These are phyloP conservation scores for Apiospora hydei DNA, from an alignment of 2,329 filamentous ascomycete genomes.

Conservation along the genomic window DNA sequence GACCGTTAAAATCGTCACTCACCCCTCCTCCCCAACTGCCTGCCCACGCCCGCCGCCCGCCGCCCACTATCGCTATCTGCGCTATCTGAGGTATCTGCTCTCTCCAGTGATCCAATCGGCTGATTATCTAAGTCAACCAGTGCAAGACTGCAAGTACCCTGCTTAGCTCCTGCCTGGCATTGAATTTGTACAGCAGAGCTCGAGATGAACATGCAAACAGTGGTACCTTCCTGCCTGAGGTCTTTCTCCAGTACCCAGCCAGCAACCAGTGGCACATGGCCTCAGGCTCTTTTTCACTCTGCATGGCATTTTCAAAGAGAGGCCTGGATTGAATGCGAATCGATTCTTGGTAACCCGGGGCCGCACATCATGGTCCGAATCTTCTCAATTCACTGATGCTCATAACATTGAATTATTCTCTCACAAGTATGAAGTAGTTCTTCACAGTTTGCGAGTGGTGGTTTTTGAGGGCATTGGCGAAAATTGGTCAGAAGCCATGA, in stretches of 20 bases:
- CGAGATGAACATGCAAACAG: background rate
- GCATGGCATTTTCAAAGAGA: too few relatives aligned
- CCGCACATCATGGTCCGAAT: too few relatives aligned
- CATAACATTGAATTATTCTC: background rate
- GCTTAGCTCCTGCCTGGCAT: background rate
- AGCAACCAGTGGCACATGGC: background rate
- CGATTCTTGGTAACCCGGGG: too few relatives aligned
- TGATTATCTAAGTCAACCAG: constrained; percentile 10
- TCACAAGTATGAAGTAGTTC: background rate
- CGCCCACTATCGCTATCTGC: constrained; percentile 7
- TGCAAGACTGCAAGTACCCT: background rate
- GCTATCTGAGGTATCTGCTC: background rate
- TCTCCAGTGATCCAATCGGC: background rate
- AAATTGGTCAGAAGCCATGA: background rate
- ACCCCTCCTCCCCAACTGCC: background rate
- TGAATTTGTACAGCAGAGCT: background rate
- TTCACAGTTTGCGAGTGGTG: too few relatives aligned
- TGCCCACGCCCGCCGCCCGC: background rate
- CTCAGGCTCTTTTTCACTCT: background rate
- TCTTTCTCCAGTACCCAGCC: too few relatives aligned
- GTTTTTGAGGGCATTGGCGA: background rate
- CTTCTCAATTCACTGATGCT: background rate
- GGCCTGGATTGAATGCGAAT: too few relatives aligned
- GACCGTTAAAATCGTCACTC: constrained; percentile 16
- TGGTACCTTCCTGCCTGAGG: background rate